phyloP scores from a whole-genome alignment of 2,329 filamentous ascomycete species.

The Aureobasidium melanogenum region DNA sequence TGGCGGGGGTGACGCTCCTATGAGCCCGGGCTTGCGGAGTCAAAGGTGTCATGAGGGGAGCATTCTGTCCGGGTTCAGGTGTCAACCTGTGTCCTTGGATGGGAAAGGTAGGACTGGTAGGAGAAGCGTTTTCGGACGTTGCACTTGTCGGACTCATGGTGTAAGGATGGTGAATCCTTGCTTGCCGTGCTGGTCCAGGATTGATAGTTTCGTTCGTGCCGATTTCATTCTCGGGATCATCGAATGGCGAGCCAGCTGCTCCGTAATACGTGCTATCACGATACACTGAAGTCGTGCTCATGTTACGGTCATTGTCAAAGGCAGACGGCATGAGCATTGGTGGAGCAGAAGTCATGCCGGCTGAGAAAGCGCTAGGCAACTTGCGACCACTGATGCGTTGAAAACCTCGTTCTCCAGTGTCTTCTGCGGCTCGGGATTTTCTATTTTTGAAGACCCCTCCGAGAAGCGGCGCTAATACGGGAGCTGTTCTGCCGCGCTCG shows the following conservation, averaged over 20 bases:
- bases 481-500: conserved; percentile 29
- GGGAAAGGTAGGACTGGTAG: conserved; percentile 14
- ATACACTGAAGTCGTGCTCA: conserved; percentile 33
- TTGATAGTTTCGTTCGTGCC: conserved; percentile 18
- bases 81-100: conserved; percentile 4
- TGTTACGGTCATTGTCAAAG: conserved; percentile 16
- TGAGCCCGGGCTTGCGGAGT: conserved; percentile 12
- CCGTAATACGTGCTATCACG: conserved; percentile 36
- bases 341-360: conserved; percentile 31
- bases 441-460: conserved; percentile 14
- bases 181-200: conserved; percentile 25
- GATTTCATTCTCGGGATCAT: conserved; percentile 12
- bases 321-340: conserved; percentile 19
- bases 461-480: conserved; percentile 19
- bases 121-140: conserved; percentile 12
- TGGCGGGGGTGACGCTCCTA: conserved; percentile 18
- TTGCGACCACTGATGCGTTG: conserved; percentile 40
- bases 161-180: conserved; percentile 25
- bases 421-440: background rate
- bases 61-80: background rate
- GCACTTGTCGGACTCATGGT: conserved; percentile 16
- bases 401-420: conserved; percentile 32
- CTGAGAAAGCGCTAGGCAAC: conserved; percentile 39
- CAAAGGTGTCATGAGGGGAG: conserved; percentile 10
- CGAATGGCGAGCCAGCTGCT: conserved; percentile 26